These are phyloP conservation scores for Cicer judaicum DNA, from an alignment of 306 rosid genomes.

Conservation along the genomic window DNA sequence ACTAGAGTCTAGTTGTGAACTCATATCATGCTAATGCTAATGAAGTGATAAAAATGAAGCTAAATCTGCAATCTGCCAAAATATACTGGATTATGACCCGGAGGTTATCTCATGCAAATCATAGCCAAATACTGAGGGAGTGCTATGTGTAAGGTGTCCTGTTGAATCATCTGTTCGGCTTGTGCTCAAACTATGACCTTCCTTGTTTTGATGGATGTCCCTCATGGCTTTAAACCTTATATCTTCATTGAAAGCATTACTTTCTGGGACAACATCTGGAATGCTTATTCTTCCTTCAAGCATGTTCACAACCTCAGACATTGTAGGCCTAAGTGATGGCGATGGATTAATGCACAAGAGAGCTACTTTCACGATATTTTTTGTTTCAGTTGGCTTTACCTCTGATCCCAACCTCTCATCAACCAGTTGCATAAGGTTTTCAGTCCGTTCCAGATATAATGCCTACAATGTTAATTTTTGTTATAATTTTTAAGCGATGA, in stretches of 20 bases:
- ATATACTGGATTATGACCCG: constrained; percentile 10
- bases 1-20: neutral
- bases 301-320: constrained; percentile 74
- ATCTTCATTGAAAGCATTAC: constrained; percentile 45
- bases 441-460: constrained; percentile 43
- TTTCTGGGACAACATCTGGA: constrained; percentile 47
- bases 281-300: constrained; percentile 57
- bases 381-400: constrained; percentile 55
- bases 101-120: constrained; percentile 32
- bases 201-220: constrained; percentile 45
- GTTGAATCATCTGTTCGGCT: constrained; percentile 40
- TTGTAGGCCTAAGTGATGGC: constrained; percentile 59
- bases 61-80: constrained; percentile 14
- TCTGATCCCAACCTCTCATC: constrained; percentile 59
- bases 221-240: constrained; percentile 51
- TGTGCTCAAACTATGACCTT: constrained; percentile 44
- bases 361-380: constrained; percentile 59
- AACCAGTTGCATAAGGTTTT: constrained; percentile 52
- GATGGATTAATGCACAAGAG: constrained; percentile 59
- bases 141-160: constrained; percentile 17
- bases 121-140: constrained; percentile 35
- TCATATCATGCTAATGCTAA: neutral
- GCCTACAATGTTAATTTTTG: constrained; percentile 45
- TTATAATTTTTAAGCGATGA: neutral
- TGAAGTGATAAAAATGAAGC: constrained; percentile 9